Evolutionary conservation across 2,329 filamentous ascomycete genomes (phyloP), one percentile per base, ranked within the genome.

Genomic region (Xenosphaeropsis pyriputrescens): DNA sequence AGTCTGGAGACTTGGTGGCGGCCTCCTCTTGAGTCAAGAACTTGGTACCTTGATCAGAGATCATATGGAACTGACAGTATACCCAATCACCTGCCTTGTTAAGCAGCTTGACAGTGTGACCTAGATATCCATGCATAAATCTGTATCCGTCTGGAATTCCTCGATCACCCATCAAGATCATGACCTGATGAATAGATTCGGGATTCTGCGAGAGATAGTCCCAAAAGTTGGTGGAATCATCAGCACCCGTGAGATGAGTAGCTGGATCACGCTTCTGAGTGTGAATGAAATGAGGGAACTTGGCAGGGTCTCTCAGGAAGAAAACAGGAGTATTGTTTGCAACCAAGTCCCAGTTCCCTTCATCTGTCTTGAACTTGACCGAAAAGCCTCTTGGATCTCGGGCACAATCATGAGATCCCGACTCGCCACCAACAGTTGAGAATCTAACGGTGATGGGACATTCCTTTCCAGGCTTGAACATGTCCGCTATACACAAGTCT

Each of bases 301-400:
- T 84, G 45, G 75, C 68, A 0, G 79, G 75, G 44, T 85, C 79
- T 38, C 79, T 65, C n/a, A 84, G 51, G 58, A 85, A 85, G 64
- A 85, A 85, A 2, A 83, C 72, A 0, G 79, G 79, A 0, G 76
- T 82, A 53, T 84, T 84, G 55, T 81, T 81, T 43, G 71, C 73
- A 6, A 84, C 78, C 55, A 77, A 65, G 50, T 83, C 78, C 68
- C 72, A 80, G 47, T 83, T 83, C n/a, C 79, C 79, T 47, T 84
- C 73, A 14, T 78, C 72, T 0, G 79, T 84, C 29, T 76, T 68
- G 58, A 85, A 79, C 59, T 85, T 85, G 45, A 82, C 64, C 1
- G 77, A 68, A 49, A 85, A 85, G 0, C 81, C 81, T 49, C 79
- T 65, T 8, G 79, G 79, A 46, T 86, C 80, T 41, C 81, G 72